Percentiles rank a stretch among this genome's conserved stretches.
phyloP scores from a whole-genome alignment of 2,329 filamentous ascomycete species.

The Xylogone sp. region DNA sequence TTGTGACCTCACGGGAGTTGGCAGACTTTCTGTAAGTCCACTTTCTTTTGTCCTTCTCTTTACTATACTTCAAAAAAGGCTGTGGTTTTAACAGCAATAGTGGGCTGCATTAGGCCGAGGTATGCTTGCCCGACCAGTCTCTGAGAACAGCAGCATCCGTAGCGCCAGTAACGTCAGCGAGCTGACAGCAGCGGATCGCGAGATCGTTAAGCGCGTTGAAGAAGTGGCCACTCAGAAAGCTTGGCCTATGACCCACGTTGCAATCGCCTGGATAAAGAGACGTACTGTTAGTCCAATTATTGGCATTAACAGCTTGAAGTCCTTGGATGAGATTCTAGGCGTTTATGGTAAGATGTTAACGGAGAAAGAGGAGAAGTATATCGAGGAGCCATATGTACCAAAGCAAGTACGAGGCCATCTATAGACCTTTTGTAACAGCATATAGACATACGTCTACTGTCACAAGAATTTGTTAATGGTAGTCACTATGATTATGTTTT shows the following conservation, averaged over 20 bases:
- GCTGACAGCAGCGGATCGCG: too few species aligned
- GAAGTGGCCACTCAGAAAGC: constrained; percentile 49
- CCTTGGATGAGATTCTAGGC: constrained; percentile 47
- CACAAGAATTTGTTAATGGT: too few species aligned
- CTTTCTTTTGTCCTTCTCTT: too few species aligned
- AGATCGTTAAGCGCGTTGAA: constrained; percentile 47
- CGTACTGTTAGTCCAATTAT: constrained; percentile 42
- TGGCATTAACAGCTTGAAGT: constrained; percentile 32
- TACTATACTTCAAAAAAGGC: too few species aligned
- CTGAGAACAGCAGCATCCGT: not conserved
- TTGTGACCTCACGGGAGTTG: constrained; percentile 35
- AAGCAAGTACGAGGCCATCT: constrained; percentile 3
- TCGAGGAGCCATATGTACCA: constrained; percentile 48
- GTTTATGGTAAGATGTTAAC: constrained; percentile 31
- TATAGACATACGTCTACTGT: too few species aligned
- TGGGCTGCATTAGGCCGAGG: constrained; percentile 23
- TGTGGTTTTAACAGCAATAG: not conserved
- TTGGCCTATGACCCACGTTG: constrained; percentile 51
- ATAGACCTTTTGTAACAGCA: not conserved
- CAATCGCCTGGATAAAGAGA: constrained; percentile 46
- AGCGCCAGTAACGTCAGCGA: constrained; percentile 7
- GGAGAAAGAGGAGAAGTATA: constrained; percentile 43
- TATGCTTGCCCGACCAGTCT: constrained; percentile 16
- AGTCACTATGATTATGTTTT: too few species aligned
- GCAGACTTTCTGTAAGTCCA: constrained; percentile 24